Evolutionary conservation across 257 asterid species (phyloP).

Genomic region (Penstemon newberryi): DNA sequence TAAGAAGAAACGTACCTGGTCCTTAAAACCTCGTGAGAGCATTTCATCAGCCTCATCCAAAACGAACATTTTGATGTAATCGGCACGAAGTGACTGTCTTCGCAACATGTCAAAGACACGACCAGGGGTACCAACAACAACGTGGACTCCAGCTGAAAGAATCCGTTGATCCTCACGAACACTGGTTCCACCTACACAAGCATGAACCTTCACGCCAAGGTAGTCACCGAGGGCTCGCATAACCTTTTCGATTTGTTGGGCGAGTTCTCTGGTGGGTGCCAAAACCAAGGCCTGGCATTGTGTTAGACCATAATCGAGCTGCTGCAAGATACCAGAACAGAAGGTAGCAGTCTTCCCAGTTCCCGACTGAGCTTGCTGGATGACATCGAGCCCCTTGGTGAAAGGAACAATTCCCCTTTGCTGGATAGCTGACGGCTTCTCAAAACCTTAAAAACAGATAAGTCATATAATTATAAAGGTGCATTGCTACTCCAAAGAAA

Average conservation of each 20-base stretch:
- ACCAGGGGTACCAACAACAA: constrained; percentile 88
- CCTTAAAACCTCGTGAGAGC: constrained; percentile 86
- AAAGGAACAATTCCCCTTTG: constrained; percentile 90
- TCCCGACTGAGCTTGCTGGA: constrained; percentile 90
- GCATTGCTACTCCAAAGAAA: not conserved
- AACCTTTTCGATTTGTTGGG: constrained; percentile 80
- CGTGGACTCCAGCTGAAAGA: constrained; percentile 77
- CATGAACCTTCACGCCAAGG: constrained; percentile 87
- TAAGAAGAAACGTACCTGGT: constrained; percentile 48
- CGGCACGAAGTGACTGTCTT: constrained; percentile 69
- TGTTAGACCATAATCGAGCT: constrained; percentile 61
- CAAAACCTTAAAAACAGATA: constrained; percentile 56
- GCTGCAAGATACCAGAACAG: constrained; percentile 83
- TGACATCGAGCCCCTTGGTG: constrained; percentile 78
- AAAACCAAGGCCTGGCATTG: constrained; percentile 79
- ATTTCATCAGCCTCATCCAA: constrained; percentile 90
- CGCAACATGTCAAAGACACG: constrained; percentile 85
- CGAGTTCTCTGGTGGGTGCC: constrained; percentile 85
- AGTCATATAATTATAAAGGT: not conserved
- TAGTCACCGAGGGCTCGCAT: constrained; percentile 91
- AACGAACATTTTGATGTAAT: constrained; percentile 70
- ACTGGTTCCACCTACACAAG: constrained; percentile 88
- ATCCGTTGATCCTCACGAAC: constrained; percentile 86
- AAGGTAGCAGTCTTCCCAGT: constrained; percentile 86
- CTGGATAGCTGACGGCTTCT: constrained; percentile 93